phyloP scores from a whole-genome alignment of 78 protist genomes.

The Dictyostelium capitatum region DNA sequence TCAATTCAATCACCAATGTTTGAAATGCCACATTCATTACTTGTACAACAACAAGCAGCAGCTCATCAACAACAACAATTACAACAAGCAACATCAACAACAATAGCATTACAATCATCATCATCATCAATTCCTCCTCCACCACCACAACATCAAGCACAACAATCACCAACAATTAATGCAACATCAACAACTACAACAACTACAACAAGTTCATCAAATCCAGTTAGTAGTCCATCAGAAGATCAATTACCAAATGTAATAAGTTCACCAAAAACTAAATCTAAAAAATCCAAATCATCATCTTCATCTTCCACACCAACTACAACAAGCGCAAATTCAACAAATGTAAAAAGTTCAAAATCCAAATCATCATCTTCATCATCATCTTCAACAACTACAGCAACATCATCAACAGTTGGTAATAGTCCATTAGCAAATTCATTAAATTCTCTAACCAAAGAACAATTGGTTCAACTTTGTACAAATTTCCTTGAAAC shows the following conservation, averaged over 20 bases:
- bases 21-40: constrained; percentile 20
- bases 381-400: not conserved
- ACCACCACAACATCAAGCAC: not conserved
- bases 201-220: not conserved
- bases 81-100: not conserved
- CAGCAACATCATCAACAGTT: not conserved
- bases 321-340: too few species aligned
- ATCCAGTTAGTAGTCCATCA: constrained; percentile 16
- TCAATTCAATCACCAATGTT: constrained; percentile 52
- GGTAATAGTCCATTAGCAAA: constrained; percentile 40
- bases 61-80: not conserved
- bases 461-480: constrained; percentile 55
- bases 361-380: not conserved
- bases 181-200: not conserved
- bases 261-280: constrained; percentile 25
- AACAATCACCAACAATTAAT: not conserved
- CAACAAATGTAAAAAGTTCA: not conserved
- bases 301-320: not conserved
- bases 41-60: constrained; percentile 2
- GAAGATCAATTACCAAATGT: not conserved
- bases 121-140: not conserved
- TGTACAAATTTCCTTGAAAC: constrained; percentile 46
- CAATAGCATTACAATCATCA: not conserved
- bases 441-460: constrained; percentile 67
- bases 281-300: constrained; percentile 20